These are phyloP conservation scores for Amaranthus palmeri DNA, from an alignment of 148 eudicot species.

Conservation along the genomic window DNA sequence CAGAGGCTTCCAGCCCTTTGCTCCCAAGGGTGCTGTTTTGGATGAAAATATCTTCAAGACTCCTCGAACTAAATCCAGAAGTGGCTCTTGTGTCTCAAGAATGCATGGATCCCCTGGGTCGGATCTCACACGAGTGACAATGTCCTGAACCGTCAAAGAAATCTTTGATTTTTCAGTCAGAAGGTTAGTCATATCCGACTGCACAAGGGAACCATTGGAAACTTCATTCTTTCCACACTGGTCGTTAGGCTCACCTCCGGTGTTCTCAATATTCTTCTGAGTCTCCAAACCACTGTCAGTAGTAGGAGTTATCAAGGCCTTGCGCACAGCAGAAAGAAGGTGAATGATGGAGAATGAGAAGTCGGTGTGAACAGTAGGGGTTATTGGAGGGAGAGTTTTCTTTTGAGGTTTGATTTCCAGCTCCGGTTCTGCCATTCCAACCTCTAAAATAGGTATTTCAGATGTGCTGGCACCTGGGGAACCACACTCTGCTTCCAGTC, in stretches of 20 bases:
- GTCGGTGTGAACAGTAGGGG: slow-evolving; percentile 72
- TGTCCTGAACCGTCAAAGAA: slow-evolving; percentile 67
- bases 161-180: slow-evolving; percentile 30
- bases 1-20: slow-evolving; percentile 94
- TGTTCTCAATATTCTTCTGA: slow-evolving; percentile 36
- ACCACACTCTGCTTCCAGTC: slow-evolving; percentile 41
- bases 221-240: slow-evolving; percentile 31
- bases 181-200: slow-evolving; percentile 38
- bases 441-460: slow-evolving; percentile 44
- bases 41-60: slow-evolving; percentile 79
- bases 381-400: slow-evolving; percentile 59
- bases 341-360: slow-evolving; percentile 85
- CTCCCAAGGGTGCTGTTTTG: slow-evolving; percentile 83
- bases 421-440: slow-evolving; percentile 44
- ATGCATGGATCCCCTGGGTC: slow-evolving; percentile 88
- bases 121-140: slow-evolving; percentile 75
- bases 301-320: slow-evolving; percentile 65
- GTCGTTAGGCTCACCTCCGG: slow-evolving; percentile 29
- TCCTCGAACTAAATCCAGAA: slow-evolving; percentile 86
- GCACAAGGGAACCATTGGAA: slow-evolving; percentile 33
- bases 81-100: slow-evolving; percentile 94
- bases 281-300: slow-evolving; percentile 44
- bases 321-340: slow-evolving; percentile 87
- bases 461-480: slow-evolving; percentile 36
- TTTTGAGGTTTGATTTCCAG: slow-evolving; percentile 56